phyloP scores from a whole-genome alignment of 768 basidiomycete species.

The Boletus rex-veris region DNA sequence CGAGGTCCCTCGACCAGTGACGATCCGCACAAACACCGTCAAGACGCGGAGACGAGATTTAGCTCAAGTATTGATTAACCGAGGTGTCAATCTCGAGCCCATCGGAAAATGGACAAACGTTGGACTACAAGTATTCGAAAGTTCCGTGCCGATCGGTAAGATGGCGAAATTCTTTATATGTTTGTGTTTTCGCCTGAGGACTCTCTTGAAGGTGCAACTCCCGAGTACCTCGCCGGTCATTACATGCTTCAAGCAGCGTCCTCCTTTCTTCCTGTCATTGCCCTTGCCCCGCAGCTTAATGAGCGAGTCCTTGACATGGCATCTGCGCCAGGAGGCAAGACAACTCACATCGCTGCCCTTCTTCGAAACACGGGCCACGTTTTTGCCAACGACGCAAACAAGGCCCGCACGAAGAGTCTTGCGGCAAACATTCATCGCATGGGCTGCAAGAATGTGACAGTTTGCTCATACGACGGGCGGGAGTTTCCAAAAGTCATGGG shows the following conservation, averaged over 20 bases:
- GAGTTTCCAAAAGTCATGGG: constrained; percentile 99
- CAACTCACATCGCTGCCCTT: constrained; percentile 95
- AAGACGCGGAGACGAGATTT: constrained; percentile 91
- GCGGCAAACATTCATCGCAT: constrained; percentile 96
- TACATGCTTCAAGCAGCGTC: constrained; percentile 99
- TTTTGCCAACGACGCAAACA: constrained; percentile 96
- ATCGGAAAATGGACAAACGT: constrained; percentile 99
- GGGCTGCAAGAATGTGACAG: constrained; percentile 96
- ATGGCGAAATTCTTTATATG: background rate
- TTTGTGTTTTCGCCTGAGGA: background rate
- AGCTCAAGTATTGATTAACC: constrained; percentile 88
- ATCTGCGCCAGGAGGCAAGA: constrained; percentile 96
- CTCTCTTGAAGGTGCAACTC: constrained; percentile 77
- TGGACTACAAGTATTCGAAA: constrained; percentile 97
- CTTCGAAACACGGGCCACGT: constrained; percentile 97
- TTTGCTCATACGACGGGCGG: constrained; percentile 95
- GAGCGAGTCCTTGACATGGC: constrained; percentile 98
- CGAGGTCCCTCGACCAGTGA: constrained; percentile 92
- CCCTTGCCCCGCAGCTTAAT: constrained; percentile 86
- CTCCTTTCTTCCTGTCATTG: constrained; percentile 98
- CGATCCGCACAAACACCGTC: constrained; percentile 96
- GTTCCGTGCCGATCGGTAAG: constrained; percentile 86
- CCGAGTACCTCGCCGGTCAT: constrained; percentile 97
- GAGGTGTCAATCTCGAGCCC: constrained; percentile 95
- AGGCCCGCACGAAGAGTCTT: constrained; percentile 90